Conservation (phyloP, 495 filamentous ascomycete genomes). For the Hyaloscypha bicolor region DNA sequence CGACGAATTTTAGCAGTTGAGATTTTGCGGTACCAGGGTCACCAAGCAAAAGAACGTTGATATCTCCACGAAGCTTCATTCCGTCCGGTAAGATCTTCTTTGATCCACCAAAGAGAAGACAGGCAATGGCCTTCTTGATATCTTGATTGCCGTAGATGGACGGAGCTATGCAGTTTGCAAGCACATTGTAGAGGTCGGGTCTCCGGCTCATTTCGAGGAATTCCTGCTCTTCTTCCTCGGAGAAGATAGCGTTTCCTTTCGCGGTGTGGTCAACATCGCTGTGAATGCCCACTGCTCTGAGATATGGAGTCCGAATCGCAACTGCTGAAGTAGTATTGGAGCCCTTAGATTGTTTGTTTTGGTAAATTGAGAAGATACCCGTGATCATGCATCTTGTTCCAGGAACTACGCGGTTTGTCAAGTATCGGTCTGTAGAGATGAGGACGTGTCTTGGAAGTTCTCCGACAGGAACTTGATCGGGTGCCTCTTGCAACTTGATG, state of each 20-base stretch:
- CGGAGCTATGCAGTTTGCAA: constrained; percentile 91
- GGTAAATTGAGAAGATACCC: constrained; percentile 98
- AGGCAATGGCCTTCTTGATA: constrained; percentile 99
- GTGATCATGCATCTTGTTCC: constrained; percentile 93
- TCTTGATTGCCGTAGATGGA: constrained; percentile 96
- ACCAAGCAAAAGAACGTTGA: constrained; percentile 96
- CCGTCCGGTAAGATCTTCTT: constrained; percentile 99
- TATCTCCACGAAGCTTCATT: constrained; percentile 97
- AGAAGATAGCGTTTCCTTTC: constrained; percentile 83
- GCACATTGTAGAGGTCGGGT: constrained; percentile 87
- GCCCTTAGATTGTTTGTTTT: constrained; percentile 83
- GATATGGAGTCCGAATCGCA: constrained; percentile 93
- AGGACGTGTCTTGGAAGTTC: constrained; percentile 94
- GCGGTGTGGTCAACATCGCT: constrained; percentile 87
- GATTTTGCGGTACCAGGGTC: constrained; percentile 99
- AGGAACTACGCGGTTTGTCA: constrained; percentile 94
- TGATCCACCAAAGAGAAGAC: constrained; percentile 90
- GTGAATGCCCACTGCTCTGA: constrained; percentile 92
- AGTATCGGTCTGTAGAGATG: constrained; percentile 91
- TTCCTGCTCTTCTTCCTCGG: constrained; percentile 96
- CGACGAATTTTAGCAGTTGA: constrained; percentile 95
- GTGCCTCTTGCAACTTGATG: constrained; percentile 97
- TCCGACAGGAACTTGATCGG: constrained; percentile 96
- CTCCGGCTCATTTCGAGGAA: constrained; percentile 91
- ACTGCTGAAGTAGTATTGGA: constrained; percentile 73